These are phyloP conservation scores for Apiospora malaysiana DNA, from an alignment of 2,329 filamentous ascomycete species.

Conservation along the genomic window DNA sequence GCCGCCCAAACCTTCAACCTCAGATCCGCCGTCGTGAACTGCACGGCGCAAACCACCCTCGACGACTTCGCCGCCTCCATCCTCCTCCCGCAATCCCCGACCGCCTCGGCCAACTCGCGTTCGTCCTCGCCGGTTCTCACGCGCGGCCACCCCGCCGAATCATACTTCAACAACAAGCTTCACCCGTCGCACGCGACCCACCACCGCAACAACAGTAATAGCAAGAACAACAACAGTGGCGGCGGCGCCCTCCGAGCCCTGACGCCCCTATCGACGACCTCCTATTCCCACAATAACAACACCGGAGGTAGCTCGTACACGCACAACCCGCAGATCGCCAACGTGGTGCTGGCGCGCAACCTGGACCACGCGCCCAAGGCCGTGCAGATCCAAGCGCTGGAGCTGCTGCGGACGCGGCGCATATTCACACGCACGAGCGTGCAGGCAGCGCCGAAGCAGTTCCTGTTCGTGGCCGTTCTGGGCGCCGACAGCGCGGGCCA, in stretches of 20 bases:
- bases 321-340: conserved; percentile 62
- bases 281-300: conserved; percentile 13
- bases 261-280: background rate
- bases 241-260: conserved; percentile 1
- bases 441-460: conserved; percentile 75
- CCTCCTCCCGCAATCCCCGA: conserved; percentile 39
- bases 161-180: conserved; percentile 25
- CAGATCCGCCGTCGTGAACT: conserved; percentile 72
- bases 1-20: conserved; percentile 75
- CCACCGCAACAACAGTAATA: conserved; percentile 23
- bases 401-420: conserved; percentile 81
- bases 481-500: conserved; percentile 52
- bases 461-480: conserved; percentile 81
- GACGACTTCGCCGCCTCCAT: conserved; percentile 81
- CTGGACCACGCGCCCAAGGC: conserved; percentile 74
- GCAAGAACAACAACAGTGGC: conserved; percentile 24
- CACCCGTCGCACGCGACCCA: conserved; percentile 20
- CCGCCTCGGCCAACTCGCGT: conserved; percentile 34
- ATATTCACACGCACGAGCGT: conserved; percentile 78
- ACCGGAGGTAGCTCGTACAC: background rate
- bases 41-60: conserved; percentile 73
- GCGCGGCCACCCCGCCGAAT: conserved; percentile 25
- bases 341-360: conserved; percentile 82
- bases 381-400: conserved; percentile 80
- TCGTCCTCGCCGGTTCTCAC: conserved; percentile 34